Conservation (phyloP, 768 basidiomycete species). For the Rhizopogon sp. region DNA sequence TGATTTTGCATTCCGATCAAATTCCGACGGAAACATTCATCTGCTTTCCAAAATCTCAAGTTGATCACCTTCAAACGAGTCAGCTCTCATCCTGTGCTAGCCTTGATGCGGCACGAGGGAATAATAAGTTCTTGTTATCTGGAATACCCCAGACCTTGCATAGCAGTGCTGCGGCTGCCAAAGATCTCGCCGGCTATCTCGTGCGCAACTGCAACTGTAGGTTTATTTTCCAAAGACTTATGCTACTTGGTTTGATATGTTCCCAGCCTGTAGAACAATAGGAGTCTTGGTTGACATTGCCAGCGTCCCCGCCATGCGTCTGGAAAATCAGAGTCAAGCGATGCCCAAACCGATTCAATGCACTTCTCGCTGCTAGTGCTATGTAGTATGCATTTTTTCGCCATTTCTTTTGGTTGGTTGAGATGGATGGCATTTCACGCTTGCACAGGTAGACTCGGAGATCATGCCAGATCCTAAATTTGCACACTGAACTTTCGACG, state of each 20-base stretch:
- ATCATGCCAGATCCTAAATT: slow-evolving; percentile 67
- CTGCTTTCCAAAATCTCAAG: no score
- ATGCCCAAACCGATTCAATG: slow-evolving; percentile 38
- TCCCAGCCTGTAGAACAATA: not conserved
- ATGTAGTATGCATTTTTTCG: slow-evolving; percentile 18
- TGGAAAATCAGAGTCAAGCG: slow-evolving; percentile 55
- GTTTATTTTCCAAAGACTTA: slow-evolving; percentile 13
- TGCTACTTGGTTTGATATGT: slow-evolving; percentile 9
- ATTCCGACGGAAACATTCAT: no score
- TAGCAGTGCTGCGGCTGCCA: slow-evolving; percentile 18
- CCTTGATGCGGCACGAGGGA: no score
- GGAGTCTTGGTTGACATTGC: slow-evolving; percentile 64
- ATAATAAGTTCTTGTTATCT: not conserved
- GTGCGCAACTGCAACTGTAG: slow-evolving; percentile 35
- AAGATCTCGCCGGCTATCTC: slow-evolving; percentile 33
- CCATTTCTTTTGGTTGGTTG: slow-evolving; percentile 74
- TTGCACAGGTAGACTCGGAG: slow-evolving; percentile 60
- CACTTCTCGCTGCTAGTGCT: slow-evolving; percentile 21
- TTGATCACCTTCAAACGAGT: no score
- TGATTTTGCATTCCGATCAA: no score
- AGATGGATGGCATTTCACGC: slow-evolving; percentile 91
- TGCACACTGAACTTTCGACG: slow-evolving; percentile 93
- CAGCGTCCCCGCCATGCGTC: slow-evolving; percentile 69
- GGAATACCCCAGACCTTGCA: slow-evolving; percentile 31
- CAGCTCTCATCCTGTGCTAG: no score